A percentile compares a stretch with the other conserved stretches of the same genome.
phyloP scores from a whole-genome alignment of 352 stramenopile species.

The Globisporangium solare region DNA sequence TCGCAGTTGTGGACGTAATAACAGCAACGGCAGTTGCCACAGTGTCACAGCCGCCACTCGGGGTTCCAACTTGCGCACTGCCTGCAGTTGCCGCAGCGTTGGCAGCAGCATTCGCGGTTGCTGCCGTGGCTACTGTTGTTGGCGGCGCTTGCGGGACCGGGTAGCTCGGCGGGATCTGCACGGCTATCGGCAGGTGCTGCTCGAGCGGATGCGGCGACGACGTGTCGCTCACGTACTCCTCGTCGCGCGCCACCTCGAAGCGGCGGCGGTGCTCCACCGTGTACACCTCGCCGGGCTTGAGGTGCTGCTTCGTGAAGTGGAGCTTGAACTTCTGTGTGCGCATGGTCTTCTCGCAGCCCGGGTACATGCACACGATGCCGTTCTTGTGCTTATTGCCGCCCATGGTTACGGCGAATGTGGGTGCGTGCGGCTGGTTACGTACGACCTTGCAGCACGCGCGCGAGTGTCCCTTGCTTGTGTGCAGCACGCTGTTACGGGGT shows the following conservation, averaged over 20 bases:
- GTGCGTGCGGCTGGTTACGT: not conserved
- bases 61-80: no score
- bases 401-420: conserved; percentile 23
- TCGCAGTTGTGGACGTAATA: no score
- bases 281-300: conserved; percentile 76
- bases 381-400: conserved; percentile 89
- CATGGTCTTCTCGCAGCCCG: conserved; percentile 79
- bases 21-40: no score
- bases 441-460: not conserved
- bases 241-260: conserved; percentile 71
- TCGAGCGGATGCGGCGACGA: conserved; percentile 8
- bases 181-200: conserved; percentile 4
- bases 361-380: conserved; percentile 79
- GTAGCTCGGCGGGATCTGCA: conserved; percentile 7
- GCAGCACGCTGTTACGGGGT: not conserved
- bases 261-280: conserved; percentile 68
- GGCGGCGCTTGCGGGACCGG: not conserved
- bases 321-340: conserved; percentile 86
- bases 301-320: conserved; percentile 74
- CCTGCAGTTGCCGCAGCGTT: not conserved
- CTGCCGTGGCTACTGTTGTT: not conserved
- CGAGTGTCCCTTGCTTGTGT: no score
- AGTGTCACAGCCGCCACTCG: no score
- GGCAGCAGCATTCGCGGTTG: not conserved
- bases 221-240: conserved; percentile 26